These are phyloP conservation scores for Grosmannia huntii DNA, from an alignment of 2,329 filamentous ascomycete species.

Conservation along the genomic window DNA sequence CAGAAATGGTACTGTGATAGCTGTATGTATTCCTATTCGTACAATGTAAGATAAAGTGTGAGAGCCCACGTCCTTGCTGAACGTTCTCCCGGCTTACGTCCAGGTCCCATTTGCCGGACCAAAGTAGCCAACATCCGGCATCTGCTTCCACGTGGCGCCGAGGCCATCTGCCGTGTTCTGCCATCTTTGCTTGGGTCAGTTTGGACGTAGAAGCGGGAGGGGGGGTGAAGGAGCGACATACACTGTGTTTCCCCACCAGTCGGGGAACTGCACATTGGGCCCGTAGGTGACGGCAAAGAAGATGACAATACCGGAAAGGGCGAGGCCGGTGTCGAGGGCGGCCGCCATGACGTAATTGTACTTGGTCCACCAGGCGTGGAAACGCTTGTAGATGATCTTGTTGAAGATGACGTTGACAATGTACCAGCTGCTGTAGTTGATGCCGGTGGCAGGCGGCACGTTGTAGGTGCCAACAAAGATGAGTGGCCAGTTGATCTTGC, in stretches of 20 bases:
- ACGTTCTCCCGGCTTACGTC: constrained; percentile 6
- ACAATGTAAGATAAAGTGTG: not conserved
- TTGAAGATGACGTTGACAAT: constrained; percentile 33
- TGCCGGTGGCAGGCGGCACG: constrained; percentile 23
- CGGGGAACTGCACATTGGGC: constrained; percentile 19
- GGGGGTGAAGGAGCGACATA: constrained; percentile 2
- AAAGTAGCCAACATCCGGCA: constrained; percentile 21
- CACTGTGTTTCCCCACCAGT: constrained; percentile 23
- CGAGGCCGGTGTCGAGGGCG: constrained; percentile 20
- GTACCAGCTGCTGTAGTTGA: constrained; percentile 26
- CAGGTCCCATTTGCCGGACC: constrained; percentile 20
- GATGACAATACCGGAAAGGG: constrained; percentile 21
- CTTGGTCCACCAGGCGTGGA: constrained; percentile 34
- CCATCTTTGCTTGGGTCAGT: constrained; percentile 11
- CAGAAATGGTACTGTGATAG: not conserved
- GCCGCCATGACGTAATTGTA: constrained; percentile 26
- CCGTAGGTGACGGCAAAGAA: constrained; percentile 24
- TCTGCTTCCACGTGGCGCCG: constrained; percentile 18
- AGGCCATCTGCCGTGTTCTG: constrained; percentile 20
- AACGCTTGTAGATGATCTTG: constrained; percentile 26
- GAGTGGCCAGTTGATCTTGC: constrained; percentile 23
- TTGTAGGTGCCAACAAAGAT: constrained; percentile 25
- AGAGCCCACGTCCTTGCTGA: too few relatives aligned
- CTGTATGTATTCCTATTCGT: not conserved
- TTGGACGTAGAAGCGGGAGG: not conserved